These are phyloP conservation scores for Marchantia paleacea DNA, from an alignment of 225 moss, liverwort and hornwort species.

Conservation along the genomic window DNA sequence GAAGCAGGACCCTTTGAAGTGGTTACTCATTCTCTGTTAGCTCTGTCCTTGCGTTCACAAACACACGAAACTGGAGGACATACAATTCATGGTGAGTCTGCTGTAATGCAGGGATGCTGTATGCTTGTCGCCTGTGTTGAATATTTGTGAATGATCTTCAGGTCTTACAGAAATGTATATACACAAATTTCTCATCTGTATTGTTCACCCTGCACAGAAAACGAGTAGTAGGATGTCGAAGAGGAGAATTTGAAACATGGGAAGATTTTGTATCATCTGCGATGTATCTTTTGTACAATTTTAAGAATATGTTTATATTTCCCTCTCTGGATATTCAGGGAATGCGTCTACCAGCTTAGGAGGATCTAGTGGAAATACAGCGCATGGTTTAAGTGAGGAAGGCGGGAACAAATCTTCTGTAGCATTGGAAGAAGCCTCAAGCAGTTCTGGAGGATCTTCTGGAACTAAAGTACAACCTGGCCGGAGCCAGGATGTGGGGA, in stretches of 20 bases:
- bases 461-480: slow-evolving; percentile 3
- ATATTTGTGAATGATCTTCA: too few relatives aligned
- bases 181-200: too few relatives aligned
- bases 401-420: background rate
- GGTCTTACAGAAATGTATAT: too few relatives aligned
- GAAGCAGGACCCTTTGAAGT: slow-evolving; percentile 37
- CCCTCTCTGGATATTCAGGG: background rate
- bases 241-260: too few relatives aligned
- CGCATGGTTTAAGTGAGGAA: slow-evolving; percentile 13
- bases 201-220: too few relatives aligned
- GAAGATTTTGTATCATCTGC: background rate
- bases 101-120: background rate
- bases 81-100: slow-evolving; percentile 23
- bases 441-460: slow-evolving; percentile 8
- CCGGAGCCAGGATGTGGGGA: slow-evolving; percentile 15
- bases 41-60: slow-evolving; percentile 18
- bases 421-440: slow-evolving; percentile 18
- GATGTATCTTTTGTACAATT: background rate
- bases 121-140: background rate
- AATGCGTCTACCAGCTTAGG: background rate
- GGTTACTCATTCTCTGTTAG: slow-evolving; percentile 21
- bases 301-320: background rate
- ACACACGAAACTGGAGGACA: background rate
- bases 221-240: too few relatives aligned
- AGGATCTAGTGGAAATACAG: background rate